Percentiles rank a stretch among this genome's conserved stretches.
Evolutionary conservation across 192 early-diverging fungal species (phyloP).

Genomic region (Coemansia sp.): DNA sequence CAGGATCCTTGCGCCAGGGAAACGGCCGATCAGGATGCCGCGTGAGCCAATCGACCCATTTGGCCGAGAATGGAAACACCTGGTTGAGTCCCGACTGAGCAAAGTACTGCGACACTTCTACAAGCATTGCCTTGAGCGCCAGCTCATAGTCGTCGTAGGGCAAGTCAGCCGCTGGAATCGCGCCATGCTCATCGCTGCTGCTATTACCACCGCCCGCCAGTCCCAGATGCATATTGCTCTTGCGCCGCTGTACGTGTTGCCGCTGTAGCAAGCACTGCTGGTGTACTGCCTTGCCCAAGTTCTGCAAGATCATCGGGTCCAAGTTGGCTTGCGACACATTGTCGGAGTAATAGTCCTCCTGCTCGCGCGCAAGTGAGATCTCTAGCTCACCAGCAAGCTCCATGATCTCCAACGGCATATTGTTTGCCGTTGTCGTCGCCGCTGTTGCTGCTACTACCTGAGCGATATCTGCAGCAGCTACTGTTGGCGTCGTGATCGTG

Average conservation of each 20-base stretch:
- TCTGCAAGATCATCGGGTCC: conserved; percentile 47
- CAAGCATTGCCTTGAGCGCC: conserved; percentile 42
- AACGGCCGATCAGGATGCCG: conserved; percentile 51
- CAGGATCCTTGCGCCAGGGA: conserved; percentile 55
- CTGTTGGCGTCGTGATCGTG: neutral
- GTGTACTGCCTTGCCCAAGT: conserved; percentile 47
- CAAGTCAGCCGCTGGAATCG: conserved; percentile 9
- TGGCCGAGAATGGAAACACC: conserved; percentile 55
- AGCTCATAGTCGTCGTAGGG: conserved; percentile 39
- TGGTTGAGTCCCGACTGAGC: conserved; percentile 44
- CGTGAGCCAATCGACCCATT: conserved; percentile 52
- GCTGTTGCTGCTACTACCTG: neutral
- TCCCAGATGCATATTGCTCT: conserved; percentile 58
- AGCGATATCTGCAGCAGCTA: neutral
- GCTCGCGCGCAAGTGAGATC: conserved; percentile 53
- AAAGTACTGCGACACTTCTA: conserved; percentile 55
- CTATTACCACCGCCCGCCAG: conserved; percentile 24
- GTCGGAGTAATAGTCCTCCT: conserved; percentile 54
- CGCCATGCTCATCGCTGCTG: conserved; percentile 20
- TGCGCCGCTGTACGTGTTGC: conserved; percentile 46
- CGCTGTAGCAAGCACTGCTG: conserved; percentile 49
- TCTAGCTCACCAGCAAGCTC: conserved; percentile 53
- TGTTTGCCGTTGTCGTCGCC: conserved; percentile 17
- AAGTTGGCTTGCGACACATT: conserved; percentile 43
- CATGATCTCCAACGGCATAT: conserved; percentile 52